Evolutionary conservation across 116 monocot species (phyloP).

Genomic region (Zostera marina): DNA sequence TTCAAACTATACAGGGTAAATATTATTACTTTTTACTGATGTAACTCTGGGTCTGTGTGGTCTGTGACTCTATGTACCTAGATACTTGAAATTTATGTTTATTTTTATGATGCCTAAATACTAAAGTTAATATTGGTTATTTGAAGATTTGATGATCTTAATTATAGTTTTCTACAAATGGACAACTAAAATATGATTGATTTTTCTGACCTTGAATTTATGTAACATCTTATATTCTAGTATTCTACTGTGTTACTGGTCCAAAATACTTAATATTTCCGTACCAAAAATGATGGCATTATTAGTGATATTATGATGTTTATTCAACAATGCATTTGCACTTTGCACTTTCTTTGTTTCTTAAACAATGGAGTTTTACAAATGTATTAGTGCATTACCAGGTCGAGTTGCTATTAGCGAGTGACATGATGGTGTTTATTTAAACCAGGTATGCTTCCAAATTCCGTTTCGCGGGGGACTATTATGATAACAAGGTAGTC

Average conservation of each 20-base stretch:
- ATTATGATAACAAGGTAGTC: conserved; percentile 42
- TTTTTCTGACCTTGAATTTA: too few species aligned
- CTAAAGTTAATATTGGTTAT: not conserved
- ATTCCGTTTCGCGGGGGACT: conserved; percentile 60
- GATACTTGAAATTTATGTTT: not conserved
- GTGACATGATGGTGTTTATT: not conserved
- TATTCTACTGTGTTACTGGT: too few species aligned
- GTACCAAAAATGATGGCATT: too few species aligned
- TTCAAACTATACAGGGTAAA: conserved; percentile 77
- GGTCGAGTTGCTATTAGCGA: too few species aligned
- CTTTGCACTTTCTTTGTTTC: too few species aligned
- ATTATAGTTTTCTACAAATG: not conserved
- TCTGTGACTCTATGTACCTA: too few species aligned
- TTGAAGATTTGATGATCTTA: not conserved
- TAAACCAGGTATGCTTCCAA: conserved; percentile 64
- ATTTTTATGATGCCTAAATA: not conserved
- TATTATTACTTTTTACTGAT: not conserved
- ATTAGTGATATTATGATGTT: not conserved
- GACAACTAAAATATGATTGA: too few species aligned
- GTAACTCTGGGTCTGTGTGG: not conserved
- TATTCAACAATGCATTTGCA: too few species aligned
- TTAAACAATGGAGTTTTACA: too few species aligned
- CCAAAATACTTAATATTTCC: too few species aligned
- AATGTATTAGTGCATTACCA: too few species aligned
- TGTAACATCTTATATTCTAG: too few species aligned